A percentile compares a stretch with the other conserved stretches of the same genome.
Evolutionary conservation across 495 filamentous ascomycete genomes (phyloP).

Genomic region (Aspergillus olivimuriae): DNA sequence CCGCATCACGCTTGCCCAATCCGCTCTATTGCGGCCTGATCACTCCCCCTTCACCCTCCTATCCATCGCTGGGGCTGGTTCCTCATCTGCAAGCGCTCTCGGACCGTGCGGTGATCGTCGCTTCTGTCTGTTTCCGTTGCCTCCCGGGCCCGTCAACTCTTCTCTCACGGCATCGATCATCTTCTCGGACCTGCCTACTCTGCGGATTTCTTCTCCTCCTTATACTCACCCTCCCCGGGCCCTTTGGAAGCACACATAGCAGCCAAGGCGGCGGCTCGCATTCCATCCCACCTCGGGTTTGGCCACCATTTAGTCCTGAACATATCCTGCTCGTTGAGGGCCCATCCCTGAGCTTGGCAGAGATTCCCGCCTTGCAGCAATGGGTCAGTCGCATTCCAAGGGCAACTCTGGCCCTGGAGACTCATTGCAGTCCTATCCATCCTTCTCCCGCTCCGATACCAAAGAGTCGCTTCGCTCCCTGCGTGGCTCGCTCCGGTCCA

Average conservation of each 20-base stretch:
- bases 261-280: constrained; percentile 29
- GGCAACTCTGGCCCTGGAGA: constrained; percentile 51
- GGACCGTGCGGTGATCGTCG: not conserved
- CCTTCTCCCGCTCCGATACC: constrained; percentile 89
- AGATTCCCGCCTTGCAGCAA: constrained; percentile 40
- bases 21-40: not conserved
- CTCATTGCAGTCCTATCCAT: constrained; percentile 72
- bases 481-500: constrained; percentile 63
- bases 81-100: too few species aligned
- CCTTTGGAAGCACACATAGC: constrained; percentile 9
- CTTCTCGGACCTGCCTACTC: not conserved
- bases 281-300: constrained; percentile 28
- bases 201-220: constrained; percentile 7
- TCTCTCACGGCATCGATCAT: not conserved
- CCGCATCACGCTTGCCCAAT: not conserved
- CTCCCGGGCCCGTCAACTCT: not conserved
- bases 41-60: constrained; percentile 1
- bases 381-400: constrained; percentile 95
- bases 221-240: constrained; percentile 15
- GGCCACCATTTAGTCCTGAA: constrained; percentile 21
- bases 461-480: constrained; percentile 90
- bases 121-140: not conserved
- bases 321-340: constrained; percentile 21
- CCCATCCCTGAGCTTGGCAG: constrained; percentile 29
- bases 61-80: constrained; percentile 1